Conservation (phyloP, 306 rosid species). For the Betula pendula region DNA sequence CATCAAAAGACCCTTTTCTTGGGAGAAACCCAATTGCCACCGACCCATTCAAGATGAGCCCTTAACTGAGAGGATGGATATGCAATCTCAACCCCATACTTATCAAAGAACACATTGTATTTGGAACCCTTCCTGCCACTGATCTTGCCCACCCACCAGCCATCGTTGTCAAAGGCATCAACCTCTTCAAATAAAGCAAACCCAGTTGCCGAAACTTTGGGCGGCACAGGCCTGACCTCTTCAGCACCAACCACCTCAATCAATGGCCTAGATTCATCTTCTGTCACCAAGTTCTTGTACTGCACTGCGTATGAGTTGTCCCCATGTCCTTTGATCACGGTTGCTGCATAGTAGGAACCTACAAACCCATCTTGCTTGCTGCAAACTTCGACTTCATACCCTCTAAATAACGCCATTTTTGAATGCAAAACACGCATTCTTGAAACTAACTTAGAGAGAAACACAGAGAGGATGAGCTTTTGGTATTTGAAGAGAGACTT, state of each 20-base stretch:
- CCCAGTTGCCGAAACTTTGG: background rate
- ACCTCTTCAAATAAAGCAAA: constrained; percentile 20
- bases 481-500: no score
- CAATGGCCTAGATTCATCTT: constrained; percentile 22
- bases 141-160: constrained; percentile 45
- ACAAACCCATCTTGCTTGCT: constrained; percentile 25
- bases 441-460: background rate
- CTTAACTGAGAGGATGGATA: constrained; percentile 33
- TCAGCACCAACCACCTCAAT: constrained; percentile 17
- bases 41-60: constrained; percentile 24
- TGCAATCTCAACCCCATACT: constrained; percentile 1
- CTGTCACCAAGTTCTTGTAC: constrained; percentile 33
- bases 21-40: constrained; percentile 19
- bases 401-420: background rate
- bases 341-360: constrained; percentile 37
- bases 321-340: constrained; percentile 10
- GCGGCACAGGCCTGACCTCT: constrained; percentile 44
- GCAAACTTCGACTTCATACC: constrained; percentile 26
- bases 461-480: no score
- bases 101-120: constrained; percentile 25
- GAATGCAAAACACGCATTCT: background rate
- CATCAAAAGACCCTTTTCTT: background rate
- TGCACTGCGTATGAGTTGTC: constrained; percentile 26
- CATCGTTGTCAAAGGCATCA: constrained; percentile 57
- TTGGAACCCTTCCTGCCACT: background rate